phyloP scores from a whole-genome alignment of 2,329 filamentous ascomycete genomes.

The Xenoacremonium recifei region DNA sequence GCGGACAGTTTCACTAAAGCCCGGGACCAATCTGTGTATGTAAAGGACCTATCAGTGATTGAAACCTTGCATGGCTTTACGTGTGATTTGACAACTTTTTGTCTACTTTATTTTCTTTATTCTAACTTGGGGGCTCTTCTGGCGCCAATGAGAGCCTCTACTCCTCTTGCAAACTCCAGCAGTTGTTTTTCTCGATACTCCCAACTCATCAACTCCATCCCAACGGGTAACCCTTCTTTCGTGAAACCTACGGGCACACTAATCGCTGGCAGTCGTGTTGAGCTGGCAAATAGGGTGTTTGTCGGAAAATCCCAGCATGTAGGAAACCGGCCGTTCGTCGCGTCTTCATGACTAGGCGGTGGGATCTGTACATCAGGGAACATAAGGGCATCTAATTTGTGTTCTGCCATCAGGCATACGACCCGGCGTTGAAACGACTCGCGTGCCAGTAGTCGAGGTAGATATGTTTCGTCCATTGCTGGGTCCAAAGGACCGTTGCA shows the following conservation, averaged over 20 bases:
- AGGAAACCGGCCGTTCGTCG: neutral
- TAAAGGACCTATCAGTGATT: too few species aligned
- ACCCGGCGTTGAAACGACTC: neutral
- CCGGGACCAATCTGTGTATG: too few species aligned
- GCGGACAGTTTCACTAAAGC: too few species aligned
- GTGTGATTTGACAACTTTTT: too few species aligned
- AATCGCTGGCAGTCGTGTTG: neutral
- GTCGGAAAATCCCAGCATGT: neutral
- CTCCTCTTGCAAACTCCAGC: neutral
- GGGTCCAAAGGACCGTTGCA: neutral
- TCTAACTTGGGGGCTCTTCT: neutral
- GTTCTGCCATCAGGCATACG: neutral
- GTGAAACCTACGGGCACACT: neutral
- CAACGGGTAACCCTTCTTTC: neutral
- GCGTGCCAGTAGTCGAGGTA: neutral
- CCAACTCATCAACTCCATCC: neutral
- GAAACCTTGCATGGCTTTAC: too few species aligned
- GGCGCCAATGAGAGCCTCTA: neutral
- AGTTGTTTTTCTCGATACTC: neutral
- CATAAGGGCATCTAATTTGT: neutral
- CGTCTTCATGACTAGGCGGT: neutral
- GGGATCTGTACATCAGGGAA: neutral
- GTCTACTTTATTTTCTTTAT: too few species aligned
- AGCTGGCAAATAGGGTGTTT: neutral
- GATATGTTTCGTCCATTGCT: neutral